Evolutionary conservation across 1,139 yeast genomes (phyloP).

Genomic region (Magnusiomyces ingens): DNA sequence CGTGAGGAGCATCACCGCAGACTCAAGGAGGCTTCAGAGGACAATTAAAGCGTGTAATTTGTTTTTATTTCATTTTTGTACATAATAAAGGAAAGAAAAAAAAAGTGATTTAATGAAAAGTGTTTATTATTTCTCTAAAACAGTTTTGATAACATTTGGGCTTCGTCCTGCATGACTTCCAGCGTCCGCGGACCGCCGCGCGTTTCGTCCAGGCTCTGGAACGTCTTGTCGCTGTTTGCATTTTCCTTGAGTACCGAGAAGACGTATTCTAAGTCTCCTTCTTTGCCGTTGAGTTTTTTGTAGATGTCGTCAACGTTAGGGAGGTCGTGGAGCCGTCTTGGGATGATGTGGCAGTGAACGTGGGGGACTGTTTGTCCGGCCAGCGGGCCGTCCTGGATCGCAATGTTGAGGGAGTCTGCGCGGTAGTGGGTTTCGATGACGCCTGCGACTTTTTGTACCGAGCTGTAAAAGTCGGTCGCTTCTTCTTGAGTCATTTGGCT

Average conservation of each 20-base stretch:
- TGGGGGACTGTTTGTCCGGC: conserved; percentile 96
- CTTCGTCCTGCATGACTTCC: conserved; percentile 63
- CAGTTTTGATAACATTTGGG: conserved; percentile 43
- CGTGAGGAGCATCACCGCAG: conserved; percentile 10
- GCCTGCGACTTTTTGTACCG: conserved; percentile 64
- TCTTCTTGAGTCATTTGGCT: conserved; percentile 67
- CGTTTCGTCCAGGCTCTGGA: conserved; percentile 32
- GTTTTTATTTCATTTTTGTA: neutral
- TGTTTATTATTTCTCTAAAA: conserved; percentile 22
- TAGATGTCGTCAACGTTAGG: conserved; percentile 63
- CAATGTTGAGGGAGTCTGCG: conserved; percentile 78
- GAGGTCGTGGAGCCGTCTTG: conserved; percentile 59
- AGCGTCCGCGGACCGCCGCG: conserved; percentile 39
- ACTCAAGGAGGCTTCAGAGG: conserved; percentile 7
- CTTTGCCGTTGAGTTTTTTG: conserved; percentile 45
- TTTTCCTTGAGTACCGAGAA: conserved; percentile 9
- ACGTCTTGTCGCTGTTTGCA: conserved; percentile 7
- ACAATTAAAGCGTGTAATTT: neutral
- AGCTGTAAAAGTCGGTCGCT: conserved; percentile 65
- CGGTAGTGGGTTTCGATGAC: conserved; percentile 59
- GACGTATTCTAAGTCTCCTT: conserved; percentile 38
- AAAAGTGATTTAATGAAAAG: neutral
- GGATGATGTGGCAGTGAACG: conserved; percentile 86
- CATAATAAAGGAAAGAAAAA: neutral
- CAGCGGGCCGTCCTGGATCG: conserved; percentile 93